Evolutionary conservation across 306 rosid genomes (phyloP).

Genomic region (Notholithocarpus densiflorus): DNA sequence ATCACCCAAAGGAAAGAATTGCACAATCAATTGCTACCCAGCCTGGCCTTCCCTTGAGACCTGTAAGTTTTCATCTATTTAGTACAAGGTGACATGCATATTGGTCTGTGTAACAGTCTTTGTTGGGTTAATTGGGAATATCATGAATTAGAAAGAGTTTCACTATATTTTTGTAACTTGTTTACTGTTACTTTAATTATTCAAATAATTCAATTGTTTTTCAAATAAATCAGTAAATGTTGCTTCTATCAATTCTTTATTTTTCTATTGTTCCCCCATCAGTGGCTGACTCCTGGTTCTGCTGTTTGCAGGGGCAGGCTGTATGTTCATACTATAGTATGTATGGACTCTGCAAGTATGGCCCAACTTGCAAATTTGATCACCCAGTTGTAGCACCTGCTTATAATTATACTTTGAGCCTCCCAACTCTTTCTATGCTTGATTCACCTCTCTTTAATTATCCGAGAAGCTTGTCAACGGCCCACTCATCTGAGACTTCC

Average conservation of each 20-base stretch:
- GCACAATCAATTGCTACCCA: constrained; percentile 47
- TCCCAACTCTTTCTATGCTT: constrained; percentile 41
- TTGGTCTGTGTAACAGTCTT: neutral
- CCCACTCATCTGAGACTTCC: constrained; percentile 46
- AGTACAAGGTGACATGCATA: neutral
- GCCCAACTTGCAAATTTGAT: constrained; percentile 86
- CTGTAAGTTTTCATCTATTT: constrained; percentile 55
- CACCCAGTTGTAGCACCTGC: constrained; percentile 60
- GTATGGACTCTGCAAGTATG: constrained; percentile 89
- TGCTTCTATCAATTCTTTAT: neutral
- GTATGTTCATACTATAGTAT: constrained; percentile 65
- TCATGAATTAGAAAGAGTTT: neutral
- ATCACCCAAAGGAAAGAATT: constrained; percentile 82
- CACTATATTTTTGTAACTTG: neutral
- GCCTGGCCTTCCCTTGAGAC: constrained; percentile 83
- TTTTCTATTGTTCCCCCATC: neutral
- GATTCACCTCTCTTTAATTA: constrained; percentile 45
- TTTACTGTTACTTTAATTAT: neutral
- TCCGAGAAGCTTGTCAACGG: constrained; percentile 40
- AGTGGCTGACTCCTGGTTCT: constrained; percentile 21
- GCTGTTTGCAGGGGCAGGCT: constrained; percentile 67
- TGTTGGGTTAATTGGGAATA: neutral
- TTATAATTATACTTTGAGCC: constrained; percentile 48
- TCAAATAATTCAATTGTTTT: neutral
- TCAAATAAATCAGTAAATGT: neutral